Base-by-base conservation (phyloP, 208 protist species). In the Trypanosoma lewisi region DNA sequence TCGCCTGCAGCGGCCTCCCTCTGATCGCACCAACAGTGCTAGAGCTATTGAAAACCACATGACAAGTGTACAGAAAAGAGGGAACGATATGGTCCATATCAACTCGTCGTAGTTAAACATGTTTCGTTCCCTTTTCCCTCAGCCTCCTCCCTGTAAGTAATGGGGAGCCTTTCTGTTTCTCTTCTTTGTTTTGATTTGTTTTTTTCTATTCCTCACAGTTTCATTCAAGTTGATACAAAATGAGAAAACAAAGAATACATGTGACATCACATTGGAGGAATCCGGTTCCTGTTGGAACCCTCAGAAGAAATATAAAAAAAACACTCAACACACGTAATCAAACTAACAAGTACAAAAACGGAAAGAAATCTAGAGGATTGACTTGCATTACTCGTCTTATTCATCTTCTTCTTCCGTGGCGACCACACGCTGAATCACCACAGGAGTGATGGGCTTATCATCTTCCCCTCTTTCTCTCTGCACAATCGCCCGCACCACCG, bases 1-100 rank as follows among this genome's bases (percentile, higher is more conserved):
- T 37, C 86, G 79, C 12, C 75, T 77, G 21, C 72, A 68, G 1
- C 82, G 72, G 2, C 87, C 87, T 37, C 69, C 47, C 4, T 78
- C 76, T 14, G 80, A 74, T 21, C 85, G 78, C 31, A 83, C 76
- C 36, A 94, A 74, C 34, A 94, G 73, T 48, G 85, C 71, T 0
- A 92, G 57, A 19, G 70, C 77, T 21, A 94, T 83, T 5, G 88
- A 94, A 64, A 86, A 80, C 75, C 77, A 86, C 65, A 83, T 75
- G 53, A 78, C 75, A 42, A 85, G 51, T 45, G 64, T 73, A 39
- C 78, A 85, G 50, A 78, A 72, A 37, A 79, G 42, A 50, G 82
- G 82, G 48, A 85, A 85, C 37, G 67, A 78, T 59, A 81, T 76
- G 21, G 68, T 73, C 79, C 78, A 85, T 65, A 80, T 21, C n/a